Evolutionary conservation across 495 filamentous ascomycete genomes (phyloP).

Genomic region (Immersiella caudata): DNA sequence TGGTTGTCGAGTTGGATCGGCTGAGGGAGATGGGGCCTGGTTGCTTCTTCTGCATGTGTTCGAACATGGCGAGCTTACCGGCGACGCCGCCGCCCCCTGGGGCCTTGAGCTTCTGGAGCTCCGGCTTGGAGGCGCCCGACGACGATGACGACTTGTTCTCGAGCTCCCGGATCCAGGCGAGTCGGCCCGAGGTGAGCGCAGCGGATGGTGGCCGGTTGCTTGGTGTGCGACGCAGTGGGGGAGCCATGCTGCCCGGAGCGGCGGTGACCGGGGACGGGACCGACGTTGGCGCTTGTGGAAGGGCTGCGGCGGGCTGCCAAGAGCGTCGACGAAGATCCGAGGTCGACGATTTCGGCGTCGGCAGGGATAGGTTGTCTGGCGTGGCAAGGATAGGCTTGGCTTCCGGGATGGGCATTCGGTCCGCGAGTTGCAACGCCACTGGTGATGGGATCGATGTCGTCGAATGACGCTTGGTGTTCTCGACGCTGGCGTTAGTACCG

Average conservation of each 20-base stretch:
- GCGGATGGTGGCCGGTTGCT: constrained; percentile 8
- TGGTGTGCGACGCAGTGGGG: not conserved
- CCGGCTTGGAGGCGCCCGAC: not conserved
- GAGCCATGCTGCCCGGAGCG: not conserved
- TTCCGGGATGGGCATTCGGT: not conserved
- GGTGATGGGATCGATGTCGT: not conserved
- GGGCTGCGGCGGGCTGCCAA: not conserved
- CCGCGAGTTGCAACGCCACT: not conserved
- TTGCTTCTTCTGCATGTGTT: constrained; percentile 6
- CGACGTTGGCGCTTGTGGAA: not conserved
- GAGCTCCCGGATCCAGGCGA: constrained; percentile 7
- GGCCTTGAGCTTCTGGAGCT: not conserved
- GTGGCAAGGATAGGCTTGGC: not conserved
- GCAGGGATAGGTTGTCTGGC: not conserved
- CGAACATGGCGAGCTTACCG: constrained; percentile 13
- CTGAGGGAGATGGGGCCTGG: not conserved
- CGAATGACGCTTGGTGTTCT: not conserved
- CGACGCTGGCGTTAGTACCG: not conserved
- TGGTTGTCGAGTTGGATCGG: constrained; percentile 13
- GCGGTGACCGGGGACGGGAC: not conserved
- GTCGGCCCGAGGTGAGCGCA: constrained; percentile 3
- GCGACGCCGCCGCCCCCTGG: constrained; percentile 1
- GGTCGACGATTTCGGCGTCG: not conserved
- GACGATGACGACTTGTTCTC: constrained; percentile 7
- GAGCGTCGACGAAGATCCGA: not conserved